Percentiles rank a stretch among this genome's conserved stretches.
phyloP scores from a whole-genome alignment of 495 filamentous ascomycete species.

The Penicillium tannophilum region DNA sequence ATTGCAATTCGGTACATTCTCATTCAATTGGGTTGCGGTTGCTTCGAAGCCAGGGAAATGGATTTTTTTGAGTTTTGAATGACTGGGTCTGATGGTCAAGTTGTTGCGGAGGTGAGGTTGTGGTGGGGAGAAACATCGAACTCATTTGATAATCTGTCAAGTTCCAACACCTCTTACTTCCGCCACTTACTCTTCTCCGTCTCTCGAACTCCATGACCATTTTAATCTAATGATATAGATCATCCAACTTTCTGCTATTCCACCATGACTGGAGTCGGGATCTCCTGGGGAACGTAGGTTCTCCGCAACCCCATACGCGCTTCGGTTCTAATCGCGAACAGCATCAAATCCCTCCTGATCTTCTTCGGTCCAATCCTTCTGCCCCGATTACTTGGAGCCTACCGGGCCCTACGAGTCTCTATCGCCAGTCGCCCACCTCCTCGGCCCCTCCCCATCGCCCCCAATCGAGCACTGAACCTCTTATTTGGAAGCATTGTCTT shows the following conservation, averaged over 20 bases:
- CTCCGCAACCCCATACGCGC: conserved; percentile 8
- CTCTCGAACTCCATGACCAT: too few relatives aligned
- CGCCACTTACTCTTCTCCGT: neutral
- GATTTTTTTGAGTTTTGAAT: too few relatives aligned
- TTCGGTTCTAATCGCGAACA: conserved; percentile 34
- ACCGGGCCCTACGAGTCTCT: conserved; percentile 64
- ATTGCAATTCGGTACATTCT: too few relatives aligned
- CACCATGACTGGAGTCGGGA: conserved; percentile 28
- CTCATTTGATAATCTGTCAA: too few relatives aligned
- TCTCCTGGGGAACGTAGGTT: conserved; percentile 42
- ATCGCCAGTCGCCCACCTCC: conserved; percentile 59
- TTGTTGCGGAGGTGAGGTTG: too few relatives aligned
- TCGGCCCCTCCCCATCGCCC: conserved; percentile 41
- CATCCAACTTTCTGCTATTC: neutral
- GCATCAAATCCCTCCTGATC: conserved; percentile 76
- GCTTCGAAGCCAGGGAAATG: too few relatives aligned
- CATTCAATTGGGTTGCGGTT: too few relatives aligned
- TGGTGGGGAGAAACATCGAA: too few relatives aligned
- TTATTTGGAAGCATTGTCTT: conserved; percentile 59
- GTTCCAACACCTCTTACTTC: neutral
- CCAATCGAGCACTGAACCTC: conserved; percentile 57
- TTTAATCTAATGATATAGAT: conserved; percentile 1
- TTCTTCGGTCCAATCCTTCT: conserved; percentile 86
- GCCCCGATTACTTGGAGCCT: conserved; percentile 69
- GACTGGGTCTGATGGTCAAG: too few relatives aligned